Evolutionary conservation across 108 stramenopile species (phyloP), one percentile per base, ranked within the genome.

Genomic region (Conticribra guillardii): DNA sequence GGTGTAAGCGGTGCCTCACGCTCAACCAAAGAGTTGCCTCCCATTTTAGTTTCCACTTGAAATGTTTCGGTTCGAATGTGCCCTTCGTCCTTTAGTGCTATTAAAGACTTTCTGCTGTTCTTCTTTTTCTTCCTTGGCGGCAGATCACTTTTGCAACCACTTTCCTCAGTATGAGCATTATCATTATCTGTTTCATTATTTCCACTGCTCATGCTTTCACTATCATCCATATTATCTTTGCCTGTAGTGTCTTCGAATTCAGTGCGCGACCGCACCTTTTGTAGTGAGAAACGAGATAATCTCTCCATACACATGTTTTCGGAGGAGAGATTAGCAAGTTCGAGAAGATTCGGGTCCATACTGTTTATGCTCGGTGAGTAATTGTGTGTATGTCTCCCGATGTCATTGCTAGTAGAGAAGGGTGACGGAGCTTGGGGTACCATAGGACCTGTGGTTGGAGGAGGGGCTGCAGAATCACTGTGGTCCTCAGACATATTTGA

Each of bases 241-340:
- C 37, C 11, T 11, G 11, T 9, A 11, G 37, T 9, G 5, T 5
- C 5, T 41, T 41, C 37, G 37, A 41, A 41, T 11, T 41, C 37
- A 11, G 37, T 9, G 5, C 37, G 37, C 37, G 37, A 41, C 11
- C 37, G 46, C 44, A 30, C 27, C 3, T 63, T 41, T 1, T 14
- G 44, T 48, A 33, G 31, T 21, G 60, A 60, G 44, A 63, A 60
- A 23, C 23, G 32, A 23, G 59, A 34, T 32, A 60, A 60, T 21
- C 37, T n/a, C 41, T 60, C 59, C 59, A 60, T 60, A 22, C 59
- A 60, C 59, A 60, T 60, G 19, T 60, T 60, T n/a, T 41, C 48
- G 8, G 62, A 48, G 17, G 62, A 49, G 24, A 19, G 46, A 28
- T 63, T 49, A 14, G 62, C 48, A 49, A 49, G 62, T 21, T 63